Evolutionary conservation across 2,329 filamentous ascomycete species (phyloP).

Genomic region (Juglanconis oblonga): DNA sequence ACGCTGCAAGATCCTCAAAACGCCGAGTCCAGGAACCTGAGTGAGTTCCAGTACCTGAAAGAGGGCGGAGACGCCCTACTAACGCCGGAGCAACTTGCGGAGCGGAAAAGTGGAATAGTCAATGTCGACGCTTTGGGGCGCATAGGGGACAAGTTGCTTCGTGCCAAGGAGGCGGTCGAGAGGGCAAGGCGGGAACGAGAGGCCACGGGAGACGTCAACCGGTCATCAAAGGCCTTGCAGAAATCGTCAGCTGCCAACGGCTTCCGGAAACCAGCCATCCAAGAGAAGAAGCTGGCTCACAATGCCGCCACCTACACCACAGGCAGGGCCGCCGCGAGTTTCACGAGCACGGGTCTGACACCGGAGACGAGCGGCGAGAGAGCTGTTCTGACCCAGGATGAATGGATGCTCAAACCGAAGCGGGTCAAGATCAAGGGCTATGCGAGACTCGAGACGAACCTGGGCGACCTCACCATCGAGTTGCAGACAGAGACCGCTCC

Average conservation of each 20-base stretch:
- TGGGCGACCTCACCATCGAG: slow-evolving; percentile 83
- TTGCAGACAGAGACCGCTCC: slow-evolving; percentile 88
- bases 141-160: slow-evolving; percentile 76
- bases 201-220: slow-evolving; percentile 57
- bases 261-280: slow-evolving; percentile 43
- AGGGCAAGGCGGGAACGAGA: slow-evolving; percentile 75
- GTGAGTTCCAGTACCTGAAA: slow-evolving; percentile 82
- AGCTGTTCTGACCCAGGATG: slow-evolving; percentile 85
- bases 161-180: slow-evolving; percentile 91
- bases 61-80: slow-evolving; percentile 71
- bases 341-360: slow-evolving; percentile 91
- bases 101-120: slow-evolving; percentile 64
- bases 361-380: slow-evolving; percentile 86
- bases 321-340: slow-evolving; percentile 85
- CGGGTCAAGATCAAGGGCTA: slow-evolving; percentile 89
- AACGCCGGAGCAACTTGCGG: slow-evolving; percentile 68
- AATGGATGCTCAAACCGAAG: slow-evolving; percentile 92
- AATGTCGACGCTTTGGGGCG: slow-evolving; percentile 80
- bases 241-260: slow-evolving; percentile 24
- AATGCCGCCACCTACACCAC: slow-evolving; percentile 91
- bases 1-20: slow-evolving; percentile 96
- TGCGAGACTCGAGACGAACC: slow-evolving; percentile 80
- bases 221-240: slow-evolving; percentile 40
- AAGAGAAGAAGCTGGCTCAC: slow-evolving; percentile 63
- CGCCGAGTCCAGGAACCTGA: slow-evolving; percentile 75